Conservation (phyloP, 352 stramenopile species). For the Phytopythium oedochilum region DNA sequence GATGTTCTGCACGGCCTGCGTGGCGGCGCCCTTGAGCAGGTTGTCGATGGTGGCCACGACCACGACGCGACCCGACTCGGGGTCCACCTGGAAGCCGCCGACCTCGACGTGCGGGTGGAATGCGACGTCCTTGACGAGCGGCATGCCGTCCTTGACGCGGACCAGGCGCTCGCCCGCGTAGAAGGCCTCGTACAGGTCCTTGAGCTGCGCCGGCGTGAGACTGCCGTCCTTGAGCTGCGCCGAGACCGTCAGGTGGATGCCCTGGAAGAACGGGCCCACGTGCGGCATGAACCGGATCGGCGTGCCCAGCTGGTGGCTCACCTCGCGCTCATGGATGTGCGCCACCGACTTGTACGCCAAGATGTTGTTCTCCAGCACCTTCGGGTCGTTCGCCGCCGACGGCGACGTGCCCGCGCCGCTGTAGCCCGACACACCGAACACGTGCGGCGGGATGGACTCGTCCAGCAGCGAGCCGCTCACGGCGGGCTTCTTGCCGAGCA, state of each 20-base stretch:
- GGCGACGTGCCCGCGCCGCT: conserved; percentile 79
- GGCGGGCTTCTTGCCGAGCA: conserved; percentile 63
- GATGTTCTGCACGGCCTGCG: conserved; percentile 94
- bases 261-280: conserved; percentile 91
- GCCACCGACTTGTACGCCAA: conserved; percentile 89
- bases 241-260: conserved; percentile 90
- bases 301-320: conserved; percentile 79
- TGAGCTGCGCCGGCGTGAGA: conserved; percentile 57
- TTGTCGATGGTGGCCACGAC: conserved; percentile 92
- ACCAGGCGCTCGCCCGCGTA: conserved; percentile 86
- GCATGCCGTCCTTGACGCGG: conserved; percentile 61
- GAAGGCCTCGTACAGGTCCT: conserved; percentile 72
- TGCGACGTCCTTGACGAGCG: conserved; percentile 76
- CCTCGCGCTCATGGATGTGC: conserved; percentile 88
- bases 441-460: conserved; percentile 58
- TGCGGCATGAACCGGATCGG: conserved; percentile 92
- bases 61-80: conserved; percentile 79
- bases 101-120: conserved; percentile 73
- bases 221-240: conserved; percentile 62
- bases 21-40: conserved; percentile 91
- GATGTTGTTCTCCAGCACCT: conserved; percentile 82
- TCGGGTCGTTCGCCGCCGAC: conserved; percentile 79
- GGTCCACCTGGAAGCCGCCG: conserved; percentile 87
- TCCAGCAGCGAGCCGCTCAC: conserved; percentile 53
- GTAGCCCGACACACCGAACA: conserved; percentile 89